Base-by-base conservation (phyloP, 352 stramenopile species). In the Pythium volutum region DNA sequence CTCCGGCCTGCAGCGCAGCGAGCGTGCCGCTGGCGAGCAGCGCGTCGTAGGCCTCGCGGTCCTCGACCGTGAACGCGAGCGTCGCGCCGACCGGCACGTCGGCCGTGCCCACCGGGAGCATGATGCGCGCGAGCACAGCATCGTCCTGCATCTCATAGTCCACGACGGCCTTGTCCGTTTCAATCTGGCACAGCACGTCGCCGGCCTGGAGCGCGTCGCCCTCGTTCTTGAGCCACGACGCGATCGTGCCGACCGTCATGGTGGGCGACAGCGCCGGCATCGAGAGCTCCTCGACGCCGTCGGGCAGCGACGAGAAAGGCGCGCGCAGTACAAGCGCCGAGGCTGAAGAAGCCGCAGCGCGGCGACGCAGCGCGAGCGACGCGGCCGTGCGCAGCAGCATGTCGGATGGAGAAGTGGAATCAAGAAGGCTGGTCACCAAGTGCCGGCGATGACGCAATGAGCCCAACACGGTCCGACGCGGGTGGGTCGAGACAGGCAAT, bases 71-170 rank as follows among this genome's bases (percentile, higher is more conserved):
- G 70, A 98, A 95, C 58, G 97, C 85, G 47, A 99, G 97, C 34
- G 97, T 84, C 14, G 74, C 81, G 49, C 97, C 97, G 36, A 98
- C 92, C 15, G 81, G 70, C 52, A 99, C 87, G 63, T 98, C 95
- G 2, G 79, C 62, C 0, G 84, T 62, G n/a, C 94, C 95, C 23
- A 87, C 85, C 12, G 79, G 65, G 3, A 95, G 84, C 54, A 98
- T 70, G 70, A 99, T 98, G 75, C 96, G 97, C 42, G 94, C 96
- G 54, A 99, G 69, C 39, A 98, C 77, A 16, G 78, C 87, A n/a
- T 99, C 97, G 75, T 99, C 97, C 77, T 98, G 90, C 48, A 97
- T 93, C 79, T 99, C 97, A 73, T 98, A 99, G 77, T 99, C 96
- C 42, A 99, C 97, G 22, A 96, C 96, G 31, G 97, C 97, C 79